Conservation (phyloP, 176 grass and related monocot species). For the Pontederia crassipes region DNA sequence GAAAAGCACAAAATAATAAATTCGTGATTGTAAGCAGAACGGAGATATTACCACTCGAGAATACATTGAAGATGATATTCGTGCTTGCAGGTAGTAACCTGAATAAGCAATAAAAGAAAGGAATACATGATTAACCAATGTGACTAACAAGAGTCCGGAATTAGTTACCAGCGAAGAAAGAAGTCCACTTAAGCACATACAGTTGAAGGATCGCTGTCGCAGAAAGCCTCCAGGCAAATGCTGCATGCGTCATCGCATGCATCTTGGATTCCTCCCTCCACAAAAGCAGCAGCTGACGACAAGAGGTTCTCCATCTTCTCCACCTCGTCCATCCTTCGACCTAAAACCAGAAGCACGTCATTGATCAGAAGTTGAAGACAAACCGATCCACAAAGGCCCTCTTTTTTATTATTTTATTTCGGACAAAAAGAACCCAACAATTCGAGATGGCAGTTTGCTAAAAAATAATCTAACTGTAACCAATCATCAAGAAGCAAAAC, state of each 20-base stretch:
- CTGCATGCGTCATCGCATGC: slow-evolving; percentile 93
- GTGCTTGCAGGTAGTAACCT: slow-evolving; percentile 92
- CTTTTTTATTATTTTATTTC: no score
- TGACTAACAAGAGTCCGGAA: slow-evolving; percentile 2
- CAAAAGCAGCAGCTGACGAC: slow-evolving; percentile 68
- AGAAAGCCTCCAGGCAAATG: slow-evolving; percentile 91
- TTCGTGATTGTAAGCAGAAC: not conserved
- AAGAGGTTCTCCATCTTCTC: slow-evolving; percentile 59
- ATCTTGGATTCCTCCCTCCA: slow-evolving; percentile 89
- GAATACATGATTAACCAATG: not conserved
- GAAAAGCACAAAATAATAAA: no score
- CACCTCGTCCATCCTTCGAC: slow-evolving; percentile 20
- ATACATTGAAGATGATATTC: slow-evolving; percentile 97
- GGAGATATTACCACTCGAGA: slow-evolving; percentile 80
- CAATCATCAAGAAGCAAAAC: no score
- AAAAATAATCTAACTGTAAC: no score
- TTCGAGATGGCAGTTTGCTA: no score
- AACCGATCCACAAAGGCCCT: not conserved
- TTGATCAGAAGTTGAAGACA: not conserved
- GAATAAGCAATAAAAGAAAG: slow-evolving; percentile 22
- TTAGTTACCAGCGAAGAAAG: not conserved
- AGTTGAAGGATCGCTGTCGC: slow-evolving; percentile 66
- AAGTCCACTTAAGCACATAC: slow-evolving; percentile 22
- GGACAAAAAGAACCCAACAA: no score
- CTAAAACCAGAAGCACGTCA: not conserved